Evolutionary conservation across 495 filamentous ascomycete genomes (phyloP).

Genomic region (Lophiotrema nucula): DNA sequence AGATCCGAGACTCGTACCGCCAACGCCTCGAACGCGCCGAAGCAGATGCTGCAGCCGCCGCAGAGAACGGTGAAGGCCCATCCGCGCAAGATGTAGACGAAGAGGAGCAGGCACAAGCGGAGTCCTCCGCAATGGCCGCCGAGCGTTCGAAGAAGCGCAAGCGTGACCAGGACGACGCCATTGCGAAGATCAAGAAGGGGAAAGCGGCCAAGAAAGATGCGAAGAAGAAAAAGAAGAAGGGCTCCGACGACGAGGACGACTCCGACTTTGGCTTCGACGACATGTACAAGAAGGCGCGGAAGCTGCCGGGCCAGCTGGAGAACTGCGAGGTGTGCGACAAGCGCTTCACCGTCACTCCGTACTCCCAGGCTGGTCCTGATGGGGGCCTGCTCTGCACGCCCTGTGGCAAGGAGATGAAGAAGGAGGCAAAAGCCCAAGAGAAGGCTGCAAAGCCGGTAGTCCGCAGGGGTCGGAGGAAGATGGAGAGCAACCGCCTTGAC

Average conservation of each 20-base stretch:
- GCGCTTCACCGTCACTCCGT: conserved; percentile 91
- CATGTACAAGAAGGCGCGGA: conserved; percentile 61
- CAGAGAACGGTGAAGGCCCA: conserved; percentile 29
- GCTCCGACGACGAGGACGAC: conserved; percentile 44
- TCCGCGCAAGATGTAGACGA: conserved; percentile 24
- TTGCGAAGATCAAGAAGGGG: conserved; percentile 74
- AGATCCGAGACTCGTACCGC: conserved; percentile 66
- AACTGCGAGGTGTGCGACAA: conserved; percentile 85
- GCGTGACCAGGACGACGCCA: conserved; percentile 57
- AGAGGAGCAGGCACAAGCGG: conserved; percentile 38
- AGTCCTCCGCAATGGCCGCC: conserved; percentile 46
- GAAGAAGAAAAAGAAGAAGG: conserved; percentile 50
- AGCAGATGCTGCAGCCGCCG: conserved; percentile 11
- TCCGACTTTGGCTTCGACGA: conserved; percentile 51
- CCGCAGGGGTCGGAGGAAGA: conserved; percentile 60
- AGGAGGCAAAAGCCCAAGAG: conserved; percentile 57
- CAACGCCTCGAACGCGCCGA: conserved; percentile 35
- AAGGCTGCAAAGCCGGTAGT: conserved; percentile 53
- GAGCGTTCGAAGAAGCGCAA: conserved; percentile 64
- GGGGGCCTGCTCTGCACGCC: conserved; percentile 81
- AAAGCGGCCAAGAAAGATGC: conserved; percentile 62
- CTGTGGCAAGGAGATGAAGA: conserved; percentile 75
- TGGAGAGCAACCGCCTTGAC: conserved; percentile 77
- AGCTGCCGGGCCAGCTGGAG: conserved; percentile 77
- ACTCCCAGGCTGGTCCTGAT: conserved; percentile 75